Percentiles rank a stretch among this genome's conserved stretches.
These are phyloP conservation scores for Macadamia tetraphylla DNA, from an alignment of 164 flowering plant species.

Conservation along the genomic window DNA sequence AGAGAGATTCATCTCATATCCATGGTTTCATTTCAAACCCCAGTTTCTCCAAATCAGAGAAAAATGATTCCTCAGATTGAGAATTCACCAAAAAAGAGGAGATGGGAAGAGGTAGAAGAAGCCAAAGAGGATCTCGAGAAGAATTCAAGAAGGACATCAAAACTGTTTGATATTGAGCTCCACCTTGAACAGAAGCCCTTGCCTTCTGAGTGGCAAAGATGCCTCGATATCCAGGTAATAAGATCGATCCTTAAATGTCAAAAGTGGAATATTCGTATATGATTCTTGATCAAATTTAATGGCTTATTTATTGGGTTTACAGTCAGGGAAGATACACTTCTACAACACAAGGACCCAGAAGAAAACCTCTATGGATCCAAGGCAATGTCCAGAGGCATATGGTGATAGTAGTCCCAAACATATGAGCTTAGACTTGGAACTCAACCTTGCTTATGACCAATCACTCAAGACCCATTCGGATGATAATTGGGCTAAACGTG, in stretches of 20 bases:
- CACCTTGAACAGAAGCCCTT: constrained; percentile 58
- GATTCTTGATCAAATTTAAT: not conserved
- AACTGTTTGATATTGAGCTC: constrained; percentile 30
- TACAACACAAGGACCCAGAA: constrained; percentile 67
- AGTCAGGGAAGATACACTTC: constrained; percentile 76
- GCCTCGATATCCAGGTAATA: constrained; percentile 80
- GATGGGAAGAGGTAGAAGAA: constrained; percentile 25
- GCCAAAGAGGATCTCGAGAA: constrained; percentile 15
- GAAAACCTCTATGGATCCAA: constrained; percentile 59
- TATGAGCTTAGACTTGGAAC: constrained; percentile 76
- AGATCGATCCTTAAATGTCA: not conserved
- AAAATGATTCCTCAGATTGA: constrained; percentile 18
- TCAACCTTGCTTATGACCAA: constrained; percentile 52
- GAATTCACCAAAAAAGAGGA: constrained; percentile 53
- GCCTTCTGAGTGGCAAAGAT: constrained; percentile 73
- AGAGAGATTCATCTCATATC: not conserved
- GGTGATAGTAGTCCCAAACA: constrained; percentile 10
- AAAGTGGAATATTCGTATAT: not conserved
- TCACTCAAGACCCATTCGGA: not conserved
- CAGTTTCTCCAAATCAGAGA: constrained; percentile 20
- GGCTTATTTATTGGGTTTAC: not conserved
- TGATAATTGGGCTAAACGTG: constrained; percentile 4
- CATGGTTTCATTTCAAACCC: constrained; percentile 58
- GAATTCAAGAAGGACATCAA: not conserved
- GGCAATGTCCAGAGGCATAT: constrained; percentile 29